These are phyloP conservation scores for Phialophora chinensis DNA, from an alignment of 2,329 filamentous ascomycete genomes.

Conservation along the genomic window DNA sequence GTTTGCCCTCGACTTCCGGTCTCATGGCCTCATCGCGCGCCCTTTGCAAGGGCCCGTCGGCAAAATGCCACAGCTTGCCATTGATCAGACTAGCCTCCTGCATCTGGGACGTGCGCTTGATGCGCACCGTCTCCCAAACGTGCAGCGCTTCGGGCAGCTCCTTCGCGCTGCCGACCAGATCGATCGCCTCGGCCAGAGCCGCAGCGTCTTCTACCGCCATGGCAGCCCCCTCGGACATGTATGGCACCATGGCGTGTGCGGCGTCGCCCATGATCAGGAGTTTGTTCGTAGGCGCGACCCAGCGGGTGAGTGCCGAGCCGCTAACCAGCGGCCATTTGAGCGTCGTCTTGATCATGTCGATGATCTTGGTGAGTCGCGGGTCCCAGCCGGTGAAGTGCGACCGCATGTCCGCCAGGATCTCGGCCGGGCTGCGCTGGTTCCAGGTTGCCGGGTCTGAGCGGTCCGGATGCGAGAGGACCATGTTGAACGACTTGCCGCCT, in stretches of 20 bases:
- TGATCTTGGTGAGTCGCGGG: constrained; percentile 46
- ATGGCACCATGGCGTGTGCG: constrained; percentile 54
- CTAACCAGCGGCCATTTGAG: constrained; percentile 45
- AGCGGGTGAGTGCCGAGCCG: constrained; percentile 41
- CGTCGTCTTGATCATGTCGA: constrained; percentile 45
- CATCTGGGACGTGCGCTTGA: constrained; percentile 47
- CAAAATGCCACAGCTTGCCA: constrained; percentile 56
- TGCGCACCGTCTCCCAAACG: constrained; percentile 49
- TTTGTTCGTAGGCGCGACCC: constrained; percentile 42
- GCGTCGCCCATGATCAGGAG: constrained; percentile 52
- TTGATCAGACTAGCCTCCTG: constrained; percentile 56
- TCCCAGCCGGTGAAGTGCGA: constrained; percentile 35
- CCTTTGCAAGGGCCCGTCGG: constrained; percentile 51
- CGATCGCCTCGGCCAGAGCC: constrained; percentile 42
- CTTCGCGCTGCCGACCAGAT: constrained; percentile 17
- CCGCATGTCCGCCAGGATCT: constrained; percentile 44
- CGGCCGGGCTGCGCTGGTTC: constrained; percentile 39
- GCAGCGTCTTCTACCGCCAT: constrained; percentile 54
- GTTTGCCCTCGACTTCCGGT: constrained; percentile 48
- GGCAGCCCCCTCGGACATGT: constrained; percentile 53
- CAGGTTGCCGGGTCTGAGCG: constrained; percentile 44
- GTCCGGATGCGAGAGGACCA: constrained; percentile 55
- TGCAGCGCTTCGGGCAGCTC: constrained; percentile 45
- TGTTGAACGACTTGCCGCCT: constrained; percentile 52
- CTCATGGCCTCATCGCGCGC: constrained; percentile 52